Conservation (phyloP, 352 stramenopile species). For the Globisporangium nodosum region DNA sequence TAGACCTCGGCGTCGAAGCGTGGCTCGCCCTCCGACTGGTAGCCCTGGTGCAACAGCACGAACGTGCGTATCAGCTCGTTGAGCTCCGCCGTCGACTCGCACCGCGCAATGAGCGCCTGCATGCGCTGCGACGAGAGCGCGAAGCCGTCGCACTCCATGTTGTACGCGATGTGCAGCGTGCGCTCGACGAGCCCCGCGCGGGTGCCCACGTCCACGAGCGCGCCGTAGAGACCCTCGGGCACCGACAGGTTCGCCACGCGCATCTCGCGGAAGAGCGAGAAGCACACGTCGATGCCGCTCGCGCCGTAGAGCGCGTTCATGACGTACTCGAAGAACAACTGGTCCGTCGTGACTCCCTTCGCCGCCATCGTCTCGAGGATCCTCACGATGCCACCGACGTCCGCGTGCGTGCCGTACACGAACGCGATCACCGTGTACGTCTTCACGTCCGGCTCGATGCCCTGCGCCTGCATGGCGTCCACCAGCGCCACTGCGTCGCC, state of each 20-base stretch:
- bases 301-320: slow-evolving; percentile 49
- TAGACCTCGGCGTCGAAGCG: slow-evolving; percentile 56
- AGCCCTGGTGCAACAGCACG: slow-evolving; percentile 54
- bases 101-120: slow-evolving; percentile 38
- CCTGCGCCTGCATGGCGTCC: slow-evolving; percentile 42
- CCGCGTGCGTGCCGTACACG: slow-evolving; percentile 48
- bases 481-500: slow-evolving; percentile 52
- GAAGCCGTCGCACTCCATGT: slow-evolving; percentile 82
- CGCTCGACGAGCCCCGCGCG: slow-evolving; percentile 53
- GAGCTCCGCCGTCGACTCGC: slow-evolving; percentile 40
- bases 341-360: slow-evolving; percentile 31
- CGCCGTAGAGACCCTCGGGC: slow-evolving; percentile 50
- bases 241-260: slow-evolving; percentile 33
- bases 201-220: slow-evolving; percentile 57
- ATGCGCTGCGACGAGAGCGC: slow-evolving; percentile 42
- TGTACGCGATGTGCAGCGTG: slow-evolving; percentile 69
- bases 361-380: slow-evolving; percentile 43
- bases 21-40: slow-evolving; percentile 16
- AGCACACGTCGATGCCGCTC: slow-evolving; percentile 69
- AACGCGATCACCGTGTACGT: slow-evolving; percentile 64
- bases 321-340: slow-evolving; percentile 59
- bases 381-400: slow-evolving; percentile 38
- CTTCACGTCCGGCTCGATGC: slow-evolving; percentile 49
- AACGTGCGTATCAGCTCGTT: slow-evolving; percentile 58
- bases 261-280: slow-evolving; percentile 54